Conservation (phyloP, 2,329 filamentous ascomycete genomes). For the Fusarium euwallaceae region DNA sequence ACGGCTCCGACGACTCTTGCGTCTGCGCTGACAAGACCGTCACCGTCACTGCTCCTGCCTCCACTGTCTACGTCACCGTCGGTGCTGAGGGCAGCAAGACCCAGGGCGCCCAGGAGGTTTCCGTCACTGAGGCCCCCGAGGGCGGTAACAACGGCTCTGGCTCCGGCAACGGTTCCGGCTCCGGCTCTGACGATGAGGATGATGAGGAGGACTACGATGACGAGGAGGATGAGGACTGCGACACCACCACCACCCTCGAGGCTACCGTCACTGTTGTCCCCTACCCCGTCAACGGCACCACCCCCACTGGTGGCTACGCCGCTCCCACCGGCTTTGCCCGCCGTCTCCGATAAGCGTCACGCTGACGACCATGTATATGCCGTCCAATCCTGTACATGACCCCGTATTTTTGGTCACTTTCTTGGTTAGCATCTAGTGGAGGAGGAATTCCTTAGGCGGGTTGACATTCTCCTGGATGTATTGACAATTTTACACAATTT, state of each 20-base stretch:
- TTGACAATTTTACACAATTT: conserved; percentile 42
- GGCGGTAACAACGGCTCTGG: neutral
- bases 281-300: conserved; percentile 56
- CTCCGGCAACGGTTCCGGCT: conserved; percentile 22
- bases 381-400: conserved; percentile 43
- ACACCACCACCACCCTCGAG: conserved; percentile 47
- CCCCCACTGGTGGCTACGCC: conserved; percentile 51
- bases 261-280: conserved; percentile 56
- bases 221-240: conserved; percentile 37
- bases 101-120: conserved; percentile 31
- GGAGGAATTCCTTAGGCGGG: conserved; percentile 30
- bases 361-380: conserved; percentile 31
- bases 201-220: conserved; percentile 35
- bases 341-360: conserved; percentile 49
- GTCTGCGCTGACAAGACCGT: conserved; percentile 46
- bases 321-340: conserved; percentile 53
- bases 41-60: conserved; percentile 49
- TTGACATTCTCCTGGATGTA: conserved; percentile 42
- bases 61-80: conserved; percentile 55
- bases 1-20: conserved; percentile 16
- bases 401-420: conserved; percentile 38
- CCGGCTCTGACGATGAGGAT: conserved; percentile 27
- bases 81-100: conserved; percentile 40
- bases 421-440: conserved; percentile 42
- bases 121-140: conserved; percentile 36